Evolutionary conservation across 2,329 filamentous ascomycete genomes (phyloP).

Genomic region (Leptoxyphium fumago): DNA sequence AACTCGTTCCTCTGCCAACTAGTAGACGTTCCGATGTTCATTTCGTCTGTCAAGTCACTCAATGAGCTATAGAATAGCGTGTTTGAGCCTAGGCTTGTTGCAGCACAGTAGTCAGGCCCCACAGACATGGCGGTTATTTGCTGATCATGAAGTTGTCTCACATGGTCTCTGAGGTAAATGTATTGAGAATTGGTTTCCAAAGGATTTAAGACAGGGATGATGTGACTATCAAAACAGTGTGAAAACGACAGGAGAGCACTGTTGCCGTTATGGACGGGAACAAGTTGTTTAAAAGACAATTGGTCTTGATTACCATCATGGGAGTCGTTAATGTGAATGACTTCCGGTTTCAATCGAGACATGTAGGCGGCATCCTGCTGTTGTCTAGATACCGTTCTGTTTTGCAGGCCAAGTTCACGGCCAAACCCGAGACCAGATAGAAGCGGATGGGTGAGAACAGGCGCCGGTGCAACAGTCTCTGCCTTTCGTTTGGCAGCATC

Average conservation of each 20-base stretch:
- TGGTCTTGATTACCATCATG: background rate
- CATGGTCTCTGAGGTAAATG: background rate
- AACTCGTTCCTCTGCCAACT: background rate
- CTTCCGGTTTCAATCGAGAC: background rate
- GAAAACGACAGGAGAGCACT: background rate
- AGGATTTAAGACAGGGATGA: background rate
- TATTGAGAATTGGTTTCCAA: background rate
- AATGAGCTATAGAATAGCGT: background rate
- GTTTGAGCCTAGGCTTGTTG: background rate
- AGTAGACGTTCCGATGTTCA: background rate
- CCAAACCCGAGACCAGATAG: background rate
- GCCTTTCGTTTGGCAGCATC: slow-evolving; percentile 5
- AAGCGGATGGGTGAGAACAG: background rate
- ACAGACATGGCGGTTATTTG: background rate
- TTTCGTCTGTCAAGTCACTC: background rate
- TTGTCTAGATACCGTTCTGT: background rate
- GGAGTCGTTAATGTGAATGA: background rate
- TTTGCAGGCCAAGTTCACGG: background rate
- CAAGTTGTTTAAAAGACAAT: background rate
- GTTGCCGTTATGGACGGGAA: background rate
- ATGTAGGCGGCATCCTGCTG: background rate
- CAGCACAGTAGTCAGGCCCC: background rate
- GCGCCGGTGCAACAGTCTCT: slow-evolving; percentile 8
- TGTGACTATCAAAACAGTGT: background rate
- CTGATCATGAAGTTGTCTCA: too few relatives aligned